Evolutionary conservation across 2,329 filamentous ascomycete genomes (phyloP), one percentile per base, ranked within the genome.

Genomic region (Talaromyces sp.): DNA sequence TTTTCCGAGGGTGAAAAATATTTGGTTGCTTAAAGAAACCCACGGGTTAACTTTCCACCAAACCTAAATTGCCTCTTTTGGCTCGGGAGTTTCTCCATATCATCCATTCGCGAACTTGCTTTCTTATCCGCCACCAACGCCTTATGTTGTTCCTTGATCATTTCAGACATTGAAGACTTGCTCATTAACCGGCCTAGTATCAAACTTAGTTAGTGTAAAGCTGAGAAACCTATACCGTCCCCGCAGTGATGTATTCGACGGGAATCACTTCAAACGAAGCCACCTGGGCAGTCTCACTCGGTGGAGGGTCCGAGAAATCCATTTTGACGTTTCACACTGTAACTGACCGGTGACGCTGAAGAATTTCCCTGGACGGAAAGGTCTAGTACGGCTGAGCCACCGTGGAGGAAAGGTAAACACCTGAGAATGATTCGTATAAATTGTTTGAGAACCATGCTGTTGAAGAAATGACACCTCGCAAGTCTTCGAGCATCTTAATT

Each of bases 1-100:
- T n/a, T n/a, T n/a, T n/a, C n/a, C n/a, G n/a, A n/a, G n/a, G n/a
- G n/a, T n/a, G n/a, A n/a, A n/a, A n/a, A n/a, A n/a, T n/a, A n/a
- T n/a, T n/a, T n/a, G 9, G 24, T 9, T 27, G 27, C 3, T 44
- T 11, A 44, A 41, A 42, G 5, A 33, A 14, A 14, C 33, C 27
- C 24, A 19, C 30, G 22, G 8, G n/a, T 40, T 20, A 22, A 33
- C 29, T 46, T 49, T 32, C 46, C 20, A 36, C 11, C 30, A 14
- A 24, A 43, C 35, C 47, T 13, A 19, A 20, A 43, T 44, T 54
- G 24, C 52, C 52, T 29, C 17, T 52, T 55, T 49, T 14, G 45
- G 40, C 41, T 33, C 49, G 52, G 52, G 14, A 39, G 20, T 20
- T 22, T 5, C 52, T 52, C 52, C 52, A 52, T 4, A 33, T 40